Percentiles rank a stretch among this genome's conserved stretches.
These are phyloP conservation scores for Penicillium sp. DNA, from an alignment of 2,329 filamentous ascomycete species.

Conservation along the genomic window DNA sequence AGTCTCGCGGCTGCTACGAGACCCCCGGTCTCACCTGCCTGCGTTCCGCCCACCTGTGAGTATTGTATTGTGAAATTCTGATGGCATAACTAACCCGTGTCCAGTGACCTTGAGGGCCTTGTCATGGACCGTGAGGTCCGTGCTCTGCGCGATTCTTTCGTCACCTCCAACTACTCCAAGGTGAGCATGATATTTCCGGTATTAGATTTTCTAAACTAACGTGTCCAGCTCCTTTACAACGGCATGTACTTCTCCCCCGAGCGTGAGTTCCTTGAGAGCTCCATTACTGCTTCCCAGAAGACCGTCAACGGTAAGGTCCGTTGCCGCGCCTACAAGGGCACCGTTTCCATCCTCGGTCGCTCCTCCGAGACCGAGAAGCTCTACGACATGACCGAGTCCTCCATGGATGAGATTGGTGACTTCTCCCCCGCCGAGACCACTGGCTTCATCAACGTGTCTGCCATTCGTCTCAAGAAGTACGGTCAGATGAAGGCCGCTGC, in stretches of 20 bases:
- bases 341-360: constrained; percentile 47
- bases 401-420: constrained; percentile 68
- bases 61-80: constrained; percentile 47
- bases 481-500: constrained; percentile 38
- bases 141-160: constrained; percentile 67
- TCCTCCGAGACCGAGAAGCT: constrained; percentile 68
- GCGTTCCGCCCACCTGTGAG: constrained; percentile 37
- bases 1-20: constrained; percentile 79
- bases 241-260: constrained; percentile 64
- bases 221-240: constrained; percentile 23
- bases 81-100: constrained; percentile 5
- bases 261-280: constrained; percentile 63
- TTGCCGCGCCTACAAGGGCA: constrained; percentile 65
- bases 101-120: constrained; percentile 47
- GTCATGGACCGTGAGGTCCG: constrained; percentile 67
- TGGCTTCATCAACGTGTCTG: constrained; percentile 53
- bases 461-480: constrained; percentile 43
- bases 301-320: constrained; percentile 62
- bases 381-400: constrained; percentile 63
- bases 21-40: constrained; percentile 33
- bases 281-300: constrained; percentile 24
- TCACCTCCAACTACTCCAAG: constrained; percentile 63
- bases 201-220: neutral
- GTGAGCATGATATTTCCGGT: constrained; percentile 4
- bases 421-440: constrained; percentile 65